Conservation (phyloP, 345 rosid species). For the Alliaria petiolata region DNA sequence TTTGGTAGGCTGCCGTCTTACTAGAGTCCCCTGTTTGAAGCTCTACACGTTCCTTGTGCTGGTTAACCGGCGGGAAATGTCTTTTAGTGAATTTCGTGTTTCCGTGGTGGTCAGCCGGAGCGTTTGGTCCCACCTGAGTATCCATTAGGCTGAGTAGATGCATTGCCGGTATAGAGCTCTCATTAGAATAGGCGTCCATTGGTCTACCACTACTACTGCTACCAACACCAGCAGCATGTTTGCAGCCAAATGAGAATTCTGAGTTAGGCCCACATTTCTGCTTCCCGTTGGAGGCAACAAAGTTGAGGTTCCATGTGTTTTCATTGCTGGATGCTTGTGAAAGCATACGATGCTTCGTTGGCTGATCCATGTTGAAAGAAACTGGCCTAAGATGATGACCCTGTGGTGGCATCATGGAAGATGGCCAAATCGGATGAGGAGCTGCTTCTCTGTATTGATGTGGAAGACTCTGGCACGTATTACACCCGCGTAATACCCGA, state of each 20-base stretch:
- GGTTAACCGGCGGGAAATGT: constrained; percentile 44
- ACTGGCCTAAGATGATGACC: constrained; percentile 37
- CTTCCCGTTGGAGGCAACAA: constrained; percentile 40
- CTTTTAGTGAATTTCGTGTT: constrained; percentile 44
- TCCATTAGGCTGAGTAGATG: constrained; percentile 93
- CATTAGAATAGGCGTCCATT: constrained; percentile 55
- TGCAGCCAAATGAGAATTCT: constrained; percentile 49
- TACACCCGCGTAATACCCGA: constrained; percentile 37
- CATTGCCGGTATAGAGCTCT: constrained; percentile 76
- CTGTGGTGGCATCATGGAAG: constrained; percentile 44
- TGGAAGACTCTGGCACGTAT: constrained; percentile 45
- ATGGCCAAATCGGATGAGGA: constrained; percentile 36
- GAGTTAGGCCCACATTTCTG: constrained; percentile 42
- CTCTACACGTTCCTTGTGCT: too few species aligned
- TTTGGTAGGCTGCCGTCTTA: constrained; percentile 32
- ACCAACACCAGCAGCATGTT: constrained; percentile 36
- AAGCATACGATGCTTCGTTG: constrained; percentile 33
- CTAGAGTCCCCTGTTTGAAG: constrained; percentile 37
- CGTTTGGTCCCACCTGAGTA: constrained; percentile 53
- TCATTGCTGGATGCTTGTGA: constrained; percentile 35
- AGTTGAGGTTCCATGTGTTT: constrained; percentile 38
- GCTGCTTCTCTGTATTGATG: constrained; percentile 49
- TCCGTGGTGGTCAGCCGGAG: constrained; percentile 42
- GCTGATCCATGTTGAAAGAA: constrained; percentile 33
- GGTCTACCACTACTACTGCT: constrained; percentile 36